Base-by-base conservation (phyloP, 2,329 filamentous ascomycete species). In the Lasiodiplodia sp. region DNA sequence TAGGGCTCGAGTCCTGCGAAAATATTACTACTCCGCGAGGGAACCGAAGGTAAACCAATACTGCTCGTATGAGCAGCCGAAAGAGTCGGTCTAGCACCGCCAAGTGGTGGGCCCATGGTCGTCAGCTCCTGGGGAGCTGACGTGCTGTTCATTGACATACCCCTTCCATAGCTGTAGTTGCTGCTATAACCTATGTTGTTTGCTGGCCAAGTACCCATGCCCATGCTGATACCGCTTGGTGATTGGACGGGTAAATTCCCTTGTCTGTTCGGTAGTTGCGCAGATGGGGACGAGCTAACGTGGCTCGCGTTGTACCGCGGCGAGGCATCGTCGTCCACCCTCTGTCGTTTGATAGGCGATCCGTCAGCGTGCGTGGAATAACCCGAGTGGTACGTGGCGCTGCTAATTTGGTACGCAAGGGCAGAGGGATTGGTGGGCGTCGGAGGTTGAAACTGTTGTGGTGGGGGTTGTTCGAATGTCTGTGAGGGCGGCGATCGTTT, bases 401-500 rank as follows among this genome's bases (percentile, higher is more conserved):
- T 25, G 57, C 5, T 49, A 7, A 23, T 16, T 14, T 31, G 57
- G 28, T 62, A 62, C 21, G 38, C 40, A 28, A 49, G 57, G 21
- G 57, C 23, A 3, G 57, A 28, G 5, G 38, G 40, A 49, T 49
- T 49, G 16, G 40, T 62, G 16, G 57, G 57, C 2, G 57, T 62
- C n/a, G 57, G 57, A 12, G 57, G 57, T 49, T 62, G 57, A 18
- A 21, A 62, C 16, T 49, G 25, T 16, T 47, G 40, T 47, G 40
- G 18, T 47, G 40, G 40, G 18, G 57, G 57, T 18, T 47, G 64
- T 18, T 66, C 64, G 11, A 28, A 66, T 4, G 14, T 18, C 23
- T 66, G 64, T 44, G 28, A n/a, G 21, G 51, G 64, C 23, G 64
- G 64, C 52, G 64, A 66, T 28, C 64, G 64, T 56, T 66, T 66